Evolutionary conservation across 1,284 basidiomycete species (phyloP).

Genomic region (Tylopilus sp.): DNA sequence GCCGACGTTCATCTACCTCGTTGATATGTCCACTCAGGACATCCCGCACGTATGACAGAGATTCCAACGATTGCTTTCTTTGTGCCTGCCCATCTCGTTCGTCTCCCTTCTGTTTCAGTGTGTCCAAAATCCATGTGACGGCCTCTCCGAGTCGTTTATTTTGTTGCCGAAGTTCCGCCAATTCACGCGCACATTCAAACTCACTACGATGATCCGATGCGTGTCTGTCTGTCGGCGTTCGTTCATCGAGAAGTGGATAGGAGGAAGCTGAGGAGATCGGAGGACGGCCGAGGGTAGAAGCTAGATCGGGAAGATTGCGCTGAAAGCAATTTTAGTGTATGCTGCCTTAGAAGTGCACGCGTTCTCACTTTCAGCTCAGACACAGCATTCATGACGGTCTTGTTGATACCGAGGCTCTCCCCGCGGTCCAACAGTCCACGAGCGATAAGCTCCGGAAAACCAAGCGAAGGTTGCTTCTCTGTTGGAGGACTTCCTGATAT

Average conservation of each 20-base stretch:
- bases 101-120: conserved; percentile 50
- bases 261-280: conserved; percentile 49
- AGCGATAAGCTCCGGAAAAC: conserved; percentile 68
- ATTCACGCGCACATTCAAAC: conserved; percentile 65
- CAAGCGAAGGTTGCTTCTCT: conserved; percentile 46
- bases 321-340: conserved; percentile 32
- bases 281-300: conserved; percentile 60
- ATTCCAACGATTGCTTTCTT: conserved; percentile 68
- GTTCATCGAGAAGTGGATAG: conserved; percentile 66
- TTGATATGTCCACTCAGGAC: conserved; percentile 55
- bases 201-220: conserved; percentile 65
- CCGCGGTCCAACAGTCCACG: conserved; percentile 71
- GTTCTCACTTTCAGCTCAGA: conserved; percentile 64
- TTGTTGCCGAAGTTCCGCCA: conserved; percentile 48
- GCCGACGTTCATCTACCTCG: conserved; percentile 60
- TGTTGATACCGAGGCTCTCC: conserved; percentile 78
- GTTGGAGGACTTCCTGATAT: conserved; percentile 11
- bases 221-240: conserved; percentile 52
- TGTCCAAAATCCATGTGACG: conserved; percentile 68
- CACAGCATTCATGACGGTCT: conserved; percentile 73
- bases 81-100: conserved; percentile 42
- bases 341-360: not conserved
- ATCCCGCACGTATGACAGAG: conserved; percentile 71
- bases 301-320: conserved; percentile 81
- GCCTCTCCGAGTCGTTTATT: conserved; percentile 67